These are phyloP conservation scores for Saprolegnia diclina DNA, from an alignment of 352 stramenopile genomes.

Conservation along the genomic window DNA sequence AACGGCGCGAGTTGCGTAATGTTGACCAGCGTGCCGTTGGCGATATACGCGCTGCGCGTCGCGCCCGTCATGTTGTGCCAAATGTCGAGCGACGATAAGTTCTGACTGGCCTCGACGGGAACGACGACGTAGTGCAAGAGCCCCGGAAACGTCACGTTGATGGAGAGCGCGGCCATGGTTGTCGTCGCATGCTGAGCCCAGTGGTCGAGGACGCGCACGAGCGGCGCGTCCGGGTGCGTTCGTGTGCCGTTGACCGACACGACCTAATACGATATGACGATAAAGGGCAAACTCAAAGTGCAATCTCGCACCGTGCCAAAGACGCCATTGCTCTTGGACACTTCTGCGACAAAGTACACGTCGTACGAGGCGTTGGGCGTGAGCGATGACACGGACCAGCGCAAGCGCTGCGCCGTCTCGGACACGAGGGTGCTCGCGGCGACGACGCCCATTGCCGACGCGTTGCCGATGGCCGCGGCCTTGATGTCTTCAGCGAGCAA, in stretches of 20 bases:
- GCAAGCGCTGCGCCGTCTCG: slow-evolving; percentile 46
- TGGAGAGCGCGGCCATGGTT: slow-evolving; percentile 2
- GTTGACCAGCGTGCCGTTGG: slow-evolving; percentile 8
- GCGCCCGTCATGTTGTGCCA: slow-evolving; percentile 8
- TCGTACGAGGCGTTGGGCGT: slow-evolving; percentile 65
- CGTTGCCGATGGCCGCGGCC: slow-evolving; percentile 30
- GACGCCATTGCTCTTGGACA: slow-evolving; percentile 69
- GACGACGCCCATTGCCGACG: slow-evolving; percentile 1
- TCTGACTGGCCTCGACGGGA: slow-evolving; percentile 5
- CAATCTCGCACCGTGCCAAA: slow-evolving; percentile 39
- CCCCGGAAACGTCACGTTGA: slow-evolving; percentile 10
- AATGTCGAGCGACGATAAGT: slow-evolving; percentile 15
- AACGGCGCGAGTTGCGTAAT: slow-evolving; percentile 34
- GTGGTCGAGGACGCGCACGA: slow-evolving; percentile 28
- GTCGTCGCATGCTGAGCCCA: background rate
- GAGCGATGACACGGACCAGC: slow-evolving; percentile 40
- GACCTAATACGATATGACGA: slow-evolving; percentile 28
- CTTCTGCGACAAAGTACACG: slow-evolving; percentile 76
- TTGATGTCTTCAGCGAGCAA: slow-evolving; percentile 51
- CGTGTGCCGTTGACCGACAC: slow-evolving; percentile 52
- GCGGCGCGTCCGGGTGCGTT: slow-evolving; percentile 49
- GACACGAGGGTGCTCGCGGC: slow-evolving; percentile 44
- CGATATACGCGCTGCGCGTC: background rate
- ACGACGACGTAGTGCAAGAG: slow-evolving; percentile 24
- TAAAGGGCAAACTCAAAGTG: background rate